Conservation (phyloP, 2,329 filamentous ascomycete species). For the Coniochaeta ligniaria region DNA sequence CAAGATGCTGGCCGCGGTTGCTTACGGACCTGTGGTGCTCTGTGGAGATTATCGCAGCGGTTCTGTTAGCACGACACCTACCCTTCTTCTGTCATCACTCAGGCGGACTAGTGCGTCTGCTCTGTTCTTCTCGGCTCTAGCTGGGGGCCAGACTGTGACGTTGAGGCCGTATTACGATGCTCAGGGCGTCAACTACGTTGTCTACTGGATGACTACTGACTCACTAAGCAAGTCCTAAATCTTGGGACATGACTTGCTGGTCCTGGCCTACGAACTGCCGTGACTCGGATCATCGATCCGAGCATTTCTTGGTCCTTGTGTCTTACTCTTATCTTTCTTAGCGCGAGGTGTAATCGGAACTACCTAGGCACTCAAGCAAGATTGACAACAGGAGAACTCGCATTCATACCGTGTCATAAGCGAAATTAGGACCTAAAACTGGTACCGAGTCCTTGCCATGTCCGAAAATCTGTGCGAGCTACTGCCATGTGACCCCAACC, state of each 20-base stretch:
- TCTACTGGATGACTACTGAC: conserved; percentile 26
- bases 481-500: neutral
- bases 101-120: neutral
- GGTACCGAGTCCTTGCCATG: neutral
- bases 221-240: neutral
- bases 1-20: conserved; percentile 31
- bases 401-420: too few relatives aligned
- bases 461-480: neutral
- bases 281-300: neutral
- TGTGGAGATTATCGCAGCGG: conserved; percentile 34
- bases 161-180: conserved; percentile 33
- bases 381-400: too few relatives aligned
- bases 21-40: conserved; percentile 38
- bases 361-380: too few relatives aligned
- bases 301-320: too few relatives aligned
- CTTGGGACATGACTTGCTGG: too few relatives aligned
- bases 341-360: too few relatives aligned
- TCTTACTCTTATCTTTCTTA: too few relatives aligned
- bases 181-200: conserved; percentile 32
- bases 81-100: conserved; percentile 17
- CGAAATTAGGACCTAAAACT: neutral
- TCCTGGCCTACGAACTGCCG: neutral
- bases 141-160: conserved; percentile 19
- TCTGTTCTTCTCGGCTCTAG: conserved; percentile 25
- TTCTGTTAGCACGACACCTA: conserved; percentile 17